Percentiles rank a stretch among this genome's conserved stretches.
Conservation (phyloP, 768 basidiomycete species). For the Phanerodontia chrysosporium region DNA sequence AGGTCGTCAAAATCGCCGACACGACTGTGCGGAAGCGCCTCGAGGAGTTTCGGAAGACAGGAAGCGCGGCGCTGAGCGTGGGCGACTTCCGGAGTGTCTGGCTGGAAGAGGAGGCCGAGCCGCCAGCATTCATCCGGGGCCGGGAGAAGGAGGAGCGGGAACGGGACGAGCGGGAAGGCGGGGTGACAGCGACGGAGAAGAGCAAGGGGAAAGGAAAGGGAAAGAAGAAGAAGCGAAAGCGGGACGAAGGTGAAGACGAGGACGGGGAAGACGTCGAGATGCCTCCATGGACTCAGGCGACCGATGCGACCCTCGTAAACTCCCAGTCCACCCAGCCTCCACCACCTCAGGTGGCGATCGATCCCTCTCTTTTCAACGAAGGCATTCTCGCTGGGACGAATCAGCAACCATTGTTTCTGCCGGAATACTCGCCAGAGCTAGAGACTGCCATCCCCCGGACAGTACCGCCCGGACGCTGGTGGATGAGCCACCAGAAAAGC, state of each 20-base stretch:
- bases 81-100: constrained; percentile 88
- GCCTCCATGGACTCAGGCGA: constrained; percentile 21
- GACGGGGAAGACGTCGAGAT: constrained; percentile 20
- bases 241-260: constrained; percentile 37
- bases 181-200: constrained; percentile 24
- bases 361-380: constrained; percentile 56
- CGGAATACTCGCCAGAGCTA: constrained; percentile 37
- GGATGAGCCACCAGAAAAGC: too few relatives aligned
- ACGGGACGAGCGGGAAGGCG: constrained; percentile 34
- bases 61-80: constrained; percentile 79
- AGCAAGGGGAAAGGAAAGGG: constrained; percentile 29
- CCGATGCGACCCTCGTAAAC: constrained; percentile 16
- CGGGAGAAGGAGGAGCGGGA: constrained; percentile 62
- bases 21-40: constrained; percentile 89
- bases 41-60: constrained; percentile 91
- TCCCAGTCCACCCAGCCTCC: constrained; percentile 16
- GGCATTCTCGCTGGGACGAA: constrained; percentile 64
- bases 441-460: constrained; percentile 15
- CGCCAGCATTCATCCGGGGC: constrained; percentile 81
- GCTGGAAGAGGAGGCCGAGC: constrained; percentile 90
- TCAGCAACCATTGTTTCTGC: constrained; percentile 32
- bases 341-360: constrained; percentile 35
- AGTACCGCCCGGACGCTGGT: neutral
- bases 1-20: constrained; percentile 99
- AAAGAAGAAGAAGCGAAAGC: constrained; percentile 35